Conservation (phyloP, 164 flowering plant genomes). For the Macadamia integrifolia region DNA sequence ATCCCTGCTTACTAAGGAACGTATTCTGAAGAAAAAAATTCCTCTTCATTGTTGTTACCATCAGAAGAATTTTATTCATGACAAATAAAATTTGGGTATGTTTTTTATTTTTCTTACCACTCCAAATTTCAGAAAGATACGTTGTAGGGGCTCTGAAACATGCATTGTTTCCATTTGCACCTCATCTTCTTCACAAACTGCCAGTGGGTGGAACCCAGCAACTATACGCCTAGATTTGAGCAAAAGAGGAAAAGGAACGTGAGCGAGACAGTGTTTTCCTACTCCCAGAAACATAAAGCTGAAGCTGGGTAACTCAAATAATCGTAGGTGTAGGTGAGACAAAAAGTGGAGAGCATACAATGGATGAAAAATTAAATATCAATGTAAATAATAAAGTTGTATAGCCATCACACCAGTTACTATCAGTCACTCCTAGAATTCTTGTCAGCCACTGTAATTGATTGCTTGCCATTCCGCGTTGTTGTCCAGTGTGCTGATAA, state of each 20-base stretch:
- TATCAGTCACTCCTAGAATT: constrained; percentile 30
- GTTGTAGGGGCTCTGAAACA: constrained; percentile 29
- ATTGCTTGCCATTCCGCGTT: constrained; percentile 15
- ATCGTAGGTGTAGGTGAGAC: not conserved
- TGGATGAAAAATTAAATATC: not conserved
- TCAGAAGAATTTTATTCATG: not conserved
- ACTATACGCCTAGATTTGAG: constrained; percentile 49
- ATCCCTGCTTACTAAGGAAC: constrained; percentile 46
- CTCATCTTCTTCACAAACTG: constrained; percentile 23
- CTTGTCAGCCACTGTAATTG: constrained; percentile 39
- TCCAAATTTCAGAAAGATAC: constrained; percentile 33
- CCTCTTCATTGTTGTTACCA: too few relatives aligned
- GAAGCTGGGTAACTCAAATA: not conserved
- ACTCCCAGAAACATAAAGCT: not conserved
- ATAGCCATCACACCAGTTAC: constrained; percentile 35
- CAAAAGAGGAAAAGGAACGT: constrained; percentile 5
- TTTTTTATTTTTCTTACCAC: constrained; percentile 38
- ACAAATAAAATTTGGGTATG: not conserved
- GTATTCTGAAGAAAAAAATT: constrained; percentile 32
- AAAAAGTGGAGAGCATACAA: not conserved
- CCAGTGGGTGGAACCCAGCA: constrained; percentile 45
- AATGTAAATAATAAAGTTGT: not conserved
- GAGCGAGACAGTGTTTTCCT: not conserved
- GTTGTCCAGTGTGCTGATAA: constrained; percentile 12
- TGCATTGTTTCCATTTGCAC: constrained; percentile 12